Evolutionary conservation across 495 filamentous ascomycete genomes (phyloP), one percentile per base, ranked within the genome.

Genomic region (Xylaria intraflava): DNA sequence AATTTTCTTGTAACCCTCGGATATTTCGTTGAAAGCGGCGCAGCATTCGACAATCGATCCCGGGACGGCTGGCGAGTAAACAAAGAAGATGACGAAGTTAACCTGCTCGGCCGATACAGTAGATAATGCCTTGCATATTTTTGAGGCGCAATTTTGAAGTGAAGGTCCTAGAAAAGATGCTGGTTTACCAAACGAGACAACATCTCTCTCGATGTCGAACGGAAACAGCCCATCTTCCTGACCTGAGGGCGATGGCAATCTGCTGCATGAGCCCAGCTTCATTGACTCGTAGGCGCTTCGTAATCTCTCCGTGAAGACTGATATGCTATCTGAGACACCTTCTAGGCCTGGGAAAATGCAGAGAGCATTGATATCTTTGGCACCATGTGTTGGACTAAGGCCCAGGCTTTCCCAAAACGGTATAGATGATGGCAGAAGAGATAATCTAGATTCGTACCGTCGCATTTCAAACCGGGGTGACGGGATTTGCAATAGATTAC

Each of bases 401-500:
- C 88, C 86, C 54, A 97, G 77, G 20, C 85, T 86, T 58, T 97
- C 90, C 94, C 94, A 97, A 61, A 97, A 99, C 0, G 78, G 64
- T 8, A 96, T 65, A 1, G 88, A 86, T 6, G 90, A 76, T 8
- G 92, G 88, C 35, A 95, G 73, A 29, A 95, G 73, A 31, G 94
- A 87, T 31, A 93, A 74, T 46, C 74, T 81, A 6, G 79, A 81
- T 40, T 90, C 87, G 11, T 84, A 83, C 1, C 91, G 82, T 36
- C 86, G 85, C 16, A 96, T 69, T 40, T 89, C 87, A 23, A 96
- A 63, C 63, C 90, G 85, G 2, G 89, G 89, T 3, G 81, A 74
- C 8, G 75, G 70, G 8, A 81, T 71, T 40, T 67, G 63, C 45
- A 76, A 78, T n/a, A 78, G 63, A 53, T 70, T 67, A 57, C 55